Conservation (phyloP, 2,329 filamentous ascomycete species). For the Blastomyces silverae region DNA sequence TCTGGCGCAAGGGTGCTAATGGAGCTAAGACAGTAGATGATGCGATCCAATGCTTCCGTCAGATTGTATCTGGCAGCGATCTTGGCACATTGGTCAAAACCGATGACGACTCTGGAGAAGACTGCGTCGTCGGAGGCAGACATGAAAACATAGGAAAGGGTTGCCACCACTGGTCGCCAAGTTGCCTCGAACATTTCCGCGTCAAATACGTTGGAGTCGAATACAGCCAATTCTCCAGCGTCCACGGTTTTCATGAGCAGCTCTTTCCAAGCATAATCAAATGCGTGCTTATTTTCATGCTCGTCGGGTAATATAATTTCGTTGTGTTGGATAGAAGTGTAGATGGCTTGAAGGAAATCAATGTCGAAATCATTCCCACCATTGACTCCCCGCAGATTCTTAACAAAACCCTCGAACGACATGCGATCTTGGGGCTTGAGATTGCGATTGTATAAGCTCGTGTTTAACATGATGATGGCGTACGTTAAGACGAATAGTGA, state of each 20-base stretch:
- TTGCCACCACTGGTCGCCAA: constrained; percentile 91
- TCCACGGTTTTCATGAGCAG: constrained; percentile 75
- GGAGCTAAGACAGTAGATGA: constrained; percentile 79
- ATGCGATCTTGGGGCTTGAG: constrained; percentile 70
- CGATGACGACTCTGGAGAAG: constrained; percentile 84
- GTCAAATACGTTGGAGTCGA: constrained; percentile 90
- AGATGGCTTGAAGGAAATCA: constrained; percentile 80
- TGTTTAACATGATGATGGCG: constrained; percentile 96
- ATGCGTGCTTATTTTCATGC: constrained; percentile 92
- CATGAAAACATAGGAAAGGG: constrained; percentile 97
- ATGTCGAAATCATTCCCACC: constrained; percentile 73
- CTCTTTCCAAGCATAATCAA: constrained; percentile 97
- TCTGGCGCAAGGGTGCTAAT: constrained; percentile 83
- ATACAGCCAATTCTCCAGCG: constrained; percentile 65
- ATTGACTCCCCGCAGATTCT: constrained; percentile 87
- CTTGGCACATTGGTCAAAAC: constrained; percentile 91
- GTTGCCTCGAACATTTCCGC: constrained; percentile 96
- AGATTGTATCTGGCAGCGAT: constrained; percentile 81
- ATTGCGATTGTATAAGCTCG: constrained; percentile 93
- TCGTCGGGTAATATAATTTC: constrained; percentile 97
- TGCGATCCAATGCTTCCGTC: constrained; percentile 82
- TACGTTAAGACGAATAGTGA: constrained; percentile 87
- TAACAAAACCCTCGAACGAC: constrained; percentile 72
- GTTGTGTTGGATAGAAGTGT: constrained; percentile 80
- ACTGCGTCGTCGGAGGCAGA: constrained; percentile 95